Evolutionary conservation across 129 eudicot genomes (phyloP).

Genomic region (Pittosporum tobira): DNA sequence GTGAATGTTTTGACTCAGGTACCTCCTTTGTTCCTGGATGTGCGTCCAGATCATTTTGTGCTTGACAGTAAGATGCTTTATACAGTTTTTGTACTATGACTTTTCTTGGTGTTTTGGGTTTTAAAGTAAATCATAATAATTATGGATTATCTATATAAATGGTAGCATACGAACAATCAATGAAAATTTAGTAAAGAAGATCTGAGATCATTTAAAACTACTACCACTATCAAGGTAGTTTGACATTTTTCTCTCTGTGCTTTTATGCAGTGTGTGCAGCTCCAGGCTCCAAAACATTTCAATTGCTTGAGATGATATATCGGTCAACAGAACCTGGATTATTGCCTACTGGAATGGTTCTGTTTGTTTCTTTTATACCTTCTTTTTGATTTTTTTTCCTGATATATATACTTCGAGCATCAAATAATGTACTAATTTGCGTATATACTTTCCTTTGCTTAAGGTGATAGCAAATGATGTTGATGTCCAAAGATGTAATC

Average conservation of each 20-base stretch:
- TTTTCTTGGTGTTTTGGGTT: conserved; percentile 6
- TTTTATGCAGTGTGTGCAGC: conserved; percentile 91
- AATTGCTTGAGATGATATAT: conserved; percentile 90
- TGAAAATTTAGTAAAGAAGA: background rate
- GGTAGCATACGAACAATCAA: background rate
- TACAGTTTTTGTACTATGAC: conserved; percentile 7
- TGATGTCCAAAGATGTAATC: conserved; percentile 96
- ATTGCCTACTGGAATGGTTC: conserved; percentile 88
- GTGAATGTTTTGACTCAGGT: conserved; percentile 44
- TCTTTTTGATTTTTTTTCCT: background rate
- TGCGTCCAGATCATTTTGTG: conserved; percentile 76
- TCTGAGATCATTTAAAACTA: background rate
- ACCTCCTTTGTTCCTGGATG: conserved; percentile 90
- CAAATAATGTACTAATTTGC: background rate
- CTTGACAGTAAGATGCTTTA: conserved; percentile 78
- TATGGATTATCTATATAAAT: background rate
- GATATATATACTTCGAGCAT: background rate
- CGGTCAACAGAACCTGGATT: conserved; percentile 42
- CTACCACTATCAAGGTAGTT: background rate
- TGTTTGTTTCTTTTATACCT: conserved; percentile 9
- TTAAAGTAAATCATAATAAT: background rate
- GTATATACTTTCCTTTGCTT: conserved; percentile 16
- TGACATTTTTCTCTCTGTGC: conserved; percentile 12
- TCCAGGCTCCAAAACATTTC: conserved; percentile 97
- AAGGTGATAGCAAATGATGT: conserved; percentile 96